These are phyloP conservation scores for Rickenella mellea DNA, from an alignment of 768 basidiomycete genomes.

Conservation along the genomic window DNA sequence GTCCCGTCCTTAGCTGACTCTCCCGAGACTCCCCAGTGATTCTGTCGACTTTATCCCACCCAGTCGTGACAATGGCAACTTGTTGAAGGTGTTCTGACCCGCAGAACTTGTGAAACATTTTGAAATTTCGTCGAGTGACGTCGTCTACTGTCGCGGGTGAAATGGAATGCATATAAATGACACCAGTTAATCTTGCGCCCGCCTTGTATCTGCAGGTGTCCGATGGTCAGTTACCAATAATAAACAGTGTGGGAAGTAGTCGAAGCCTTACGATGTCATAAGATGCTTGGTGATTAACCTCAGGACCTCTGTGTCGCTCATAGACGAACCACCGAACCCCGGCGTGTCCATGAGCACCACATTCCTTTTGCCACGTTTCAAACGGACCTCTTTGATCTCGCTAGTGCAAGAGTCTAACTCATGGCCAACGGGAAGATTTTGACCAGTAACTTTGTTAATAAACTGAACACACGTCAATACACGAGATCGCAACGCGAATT, in stretches of 20 bases:
- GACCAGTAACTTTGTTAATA: too few relatives aligned
- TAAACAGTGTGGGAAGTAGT: too few relatives aligned
- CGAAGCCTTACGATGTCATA: constrained; percentile 6
- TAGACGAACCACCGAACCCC: constrained; percentile 1
- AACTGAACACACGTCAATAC: too few relatives aligned
- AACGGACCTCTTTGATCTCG: too few relatives aligned
- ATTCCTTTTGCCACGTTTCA: not conserved
- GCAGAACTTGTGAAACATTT: constrained; percentile 3
- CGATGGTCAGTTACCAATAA: too few relatives aligned
- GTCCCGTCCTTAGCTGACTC: constrained; percentile 9
- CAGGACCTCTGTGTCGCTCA: constrained; percentile 8
- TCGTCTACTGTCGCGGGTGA: not conserved
- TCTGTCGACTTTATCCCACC: constrained; percentile 8
- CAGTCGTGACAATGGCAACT: constrained; percentile 4
- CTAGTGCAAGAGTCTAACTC: too few relatives aligned
- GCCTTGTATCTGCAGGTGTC: constrained; percentile 10
- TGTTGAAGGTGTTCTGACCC: constrained; percentile 2
- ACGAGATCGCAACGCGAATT: too few relatives aligned
- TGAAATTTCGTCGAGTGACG: constrained; percentile 1
- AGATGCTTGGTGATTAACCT: constrained; percentile 9
- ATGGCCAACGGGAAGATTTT: too few relatives aligned
- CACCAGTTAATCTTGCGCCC: constrained; percentile 8
- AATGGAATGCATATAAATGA: constrained; percentile 5
- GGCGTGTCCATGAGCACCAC: constrained; percentile 1
- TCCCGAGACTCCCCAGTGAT: constrained; percentile 9